These are phyloP conservation scores for Melanopsichium pennsylvanicum DNA, from an alignment of 1,284 basidiomycete species.

Conservation along the genomic window DNA sequence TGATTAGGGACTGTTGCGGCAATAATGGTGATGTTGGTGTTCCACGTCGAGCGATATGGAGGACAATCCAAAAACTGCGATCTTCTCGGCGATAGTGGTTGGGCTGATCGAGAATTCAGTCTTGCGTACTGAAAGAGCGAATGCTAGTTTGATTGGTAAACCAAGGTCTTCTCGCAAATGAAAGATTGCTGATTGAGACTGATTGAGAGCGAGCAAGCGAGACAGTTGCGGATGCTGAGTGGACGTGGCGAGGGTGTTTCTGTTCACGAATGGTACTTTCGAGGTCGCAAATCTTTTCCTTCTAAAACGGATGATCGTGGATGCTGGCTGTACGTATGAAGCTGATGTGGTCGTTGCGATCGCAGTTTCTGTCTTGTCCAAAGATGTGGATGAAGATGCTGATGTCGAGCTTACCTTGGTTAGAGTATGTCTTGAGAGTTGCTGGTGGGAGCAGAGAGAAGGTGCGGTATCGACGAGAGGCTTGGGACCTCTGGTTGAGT, in stretches of 20 bases:
- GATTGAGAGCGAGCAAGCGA: no score
- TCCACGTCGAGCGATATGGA: neutral
- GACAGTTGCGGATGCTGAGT: no score
- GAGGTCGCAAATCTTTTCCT: neutral
- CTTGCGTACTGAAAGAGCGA: no score
- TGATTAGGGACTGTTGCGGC: constrained; percentile 15
- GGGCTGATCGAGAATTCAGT: neutral
- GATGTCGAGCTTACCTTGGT: constrained; percentile 46
- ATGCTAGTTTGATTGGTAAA: no score
- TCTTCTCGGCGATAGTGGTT: neutral
- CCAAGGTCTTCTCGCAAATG: no score
- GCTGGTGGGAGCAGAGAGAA: constrained; percentile 45
- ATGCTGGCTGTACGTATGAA: neutral
- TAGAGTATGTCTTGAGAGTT: constrained; percentile 50
- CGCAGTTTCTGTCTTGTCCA: constrained; percentile 26
- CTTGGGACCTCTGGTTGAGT: constrained; percentile 20
- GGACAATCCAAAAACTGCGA: constrained; percentile 30
- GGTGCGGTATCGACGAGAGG: constrained; percentile 36
- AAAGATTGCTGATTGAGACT: no score
- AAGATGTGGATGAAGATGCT: constrained; percentile 3
- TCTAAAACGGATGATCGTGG: no score
- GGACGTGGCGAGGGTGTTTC: neutral
- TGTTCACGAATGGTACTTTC: neutral
- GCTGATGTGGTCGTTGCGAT: neutral
- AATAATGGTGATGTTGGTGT: neutral